Evolutionary conservation across 768 basidiomycete genomes (phyloP).

Genomic region (Mycena galericulata): DNA sequence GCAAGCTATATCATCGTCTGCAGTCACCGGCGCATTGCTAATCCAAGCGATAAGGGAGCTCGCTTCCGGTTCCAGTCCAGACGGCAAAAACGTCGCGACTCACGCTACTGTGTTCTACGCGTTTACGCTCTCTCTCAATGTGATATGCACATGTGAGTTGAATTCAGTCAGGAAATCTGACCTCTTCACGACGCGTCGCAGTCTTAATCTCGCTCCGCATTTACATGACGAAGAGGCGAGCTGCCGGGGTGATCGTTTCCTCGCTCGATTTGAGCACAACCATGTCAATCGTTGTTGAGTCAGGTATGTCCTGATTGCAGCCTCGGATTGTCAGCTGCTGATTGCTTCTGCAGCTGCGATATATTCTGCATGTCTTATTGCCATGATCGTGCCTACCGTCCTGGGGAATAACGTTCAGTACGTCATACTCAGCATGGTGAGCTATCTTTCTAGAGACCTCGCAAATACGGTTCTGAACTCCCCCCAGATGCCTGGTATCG

Average conservation of each 20-base stretch:
- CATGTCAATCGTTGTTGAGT: slow-evolving; percentile 30
- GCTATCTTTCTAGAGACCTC: neutral
- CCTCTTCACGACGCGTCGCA: neutral
- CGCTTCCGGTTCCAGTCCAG: slow-evolving; percentile 24
- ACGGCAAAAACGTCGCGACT: slow-evolving; percentile 24
- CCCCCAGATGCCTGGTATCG: slow-evolving; percentile 19
- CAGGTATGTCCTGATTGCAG: neutral
- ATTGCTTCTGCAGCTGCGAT: slow-evolving; percentile 14
- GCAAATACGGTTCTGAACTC: neutral
- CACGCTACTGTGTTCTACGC: slow-evolving; percentile 30
- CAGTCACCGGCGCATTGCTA: slow-evolving; percentile 28
- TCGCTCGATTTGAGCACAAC: slow-evolving; percentile 25
- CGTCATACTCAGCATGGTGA: slow-evolving; percentile 28
- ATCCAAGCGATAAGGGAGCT: slow-evolving; percentile 30
- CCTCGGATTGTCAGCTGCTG: neutral
- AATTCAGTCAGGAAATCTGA: neutral
- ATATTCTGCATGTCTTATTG: slow-evolving; percentile 28
- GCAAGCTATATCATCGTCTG: neutral
- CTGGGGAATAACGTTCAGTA: slow-evolving; percentile 30
- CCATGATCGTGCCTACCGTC: slow-evolving; percentile 31
- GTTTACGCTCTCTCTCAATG: slow-evolving; percentile 29
- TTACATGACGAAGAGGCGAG: slow-evolving; percentile 21
- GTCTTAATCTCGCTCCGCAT: slow-evolving; percentile 31
- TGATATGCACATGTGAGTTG: slow-evolving; percentile 26
- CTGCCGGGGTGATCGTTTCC: neutral